Evolutionary conservation across 2,329 filamentous ascomycete species (phyloP).

Genomic region (Xylaria sp.): DNA sequence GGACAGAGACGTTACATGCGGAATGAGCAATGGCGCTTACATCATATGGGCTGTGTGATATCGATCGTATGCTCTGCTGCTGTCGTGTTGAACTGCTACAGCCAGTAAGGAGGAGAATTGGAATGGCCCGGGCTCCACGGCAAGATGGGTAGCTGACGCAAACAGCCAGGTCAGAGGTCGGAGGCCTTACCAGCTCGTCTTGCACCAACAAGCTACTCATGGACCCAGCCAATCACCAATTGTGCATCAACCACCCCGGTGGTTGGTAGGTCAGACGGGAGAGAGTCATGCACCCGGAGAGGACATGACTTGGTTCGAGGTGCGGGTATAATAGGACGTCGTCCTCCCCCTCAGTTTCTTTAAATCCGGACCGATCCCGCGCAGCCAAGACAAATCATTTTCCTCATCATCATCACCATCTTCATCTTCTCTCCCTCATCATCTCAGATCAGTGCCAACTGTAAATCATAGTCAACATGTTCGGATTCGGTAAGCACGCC

Average conservation of each 20-base stretch:
- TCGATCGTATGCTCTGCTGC: background rate
- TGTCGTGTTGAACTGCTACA: background rate
- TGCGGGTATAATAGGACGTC: background rate
- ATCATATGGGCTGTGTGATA: background rate
- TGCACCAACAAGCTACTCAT: too few species aligned
- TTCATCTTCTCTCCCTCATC: background rate
- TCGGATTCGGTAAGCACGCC: conserved; percentile 30
- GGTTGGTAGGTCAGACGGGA: background rate
- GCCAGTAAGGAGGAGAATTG: background rate
- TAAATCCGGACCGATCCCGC: background rate
- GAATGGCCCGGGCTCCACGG: background rate
- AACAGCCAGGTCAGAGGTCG: too few species aligned
- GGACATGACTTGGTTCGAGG: background rate
- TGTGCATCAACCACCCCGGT: too few species aligned
- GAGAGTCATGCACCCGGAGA: background rate
- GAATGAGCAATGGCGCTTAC: background rate
- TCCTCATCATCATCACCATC: too few species aligned
- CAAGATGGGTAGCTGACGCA: too few species aligned
- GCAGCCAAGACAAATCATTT: background rate
- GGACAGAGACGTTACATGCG: too few species aligned
- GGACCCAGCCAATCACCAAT: too few species aligned
- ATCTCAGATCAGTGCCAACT: background rate
- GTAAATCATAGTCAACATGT: conserved; percentile 25
- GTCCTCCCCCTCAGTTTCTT: background rate
- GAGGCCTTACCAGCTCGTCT: too few species aligned